A percentile compares a stretch with the other conserved stretches of the same genome.
phyloP scores from a whole-genome alignment of 2,329 filamentous ascomycete genomes.

The Clarireedia paspali region DNA sequence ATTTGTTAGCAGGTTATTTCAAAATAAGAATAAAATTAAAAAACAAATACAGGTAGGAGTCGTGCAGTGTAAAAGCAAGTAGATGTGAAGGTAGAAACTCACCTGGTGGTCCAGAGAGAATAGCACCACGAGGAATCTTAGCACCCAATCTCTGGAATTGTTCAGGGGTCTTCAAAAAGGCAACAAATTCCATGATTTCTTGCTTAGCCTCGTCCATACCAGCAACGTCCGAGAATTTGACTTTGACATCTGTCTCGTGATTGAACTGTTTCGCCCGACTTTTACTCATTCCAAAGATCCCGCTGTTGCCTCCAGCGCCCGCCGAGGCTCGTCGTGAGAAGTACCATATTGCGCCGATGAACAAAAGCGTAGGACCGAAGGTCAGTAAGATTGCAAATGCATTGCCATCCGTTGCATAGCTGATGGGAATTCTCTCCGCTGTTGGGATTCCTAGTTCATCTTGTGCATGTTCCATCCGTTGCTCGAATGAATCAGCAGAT shows the following conservation, averaged over 20 bases:
- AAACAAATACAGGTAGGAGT: too few species aligned
- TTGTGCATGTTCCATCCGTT: constrained; percentile 80
- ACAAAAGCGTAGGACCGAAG: constrained; percentile 62
- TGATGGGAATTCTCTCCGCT: constrained; percentile 86
- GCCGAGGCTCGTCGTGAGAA: constrained; percentile 67
- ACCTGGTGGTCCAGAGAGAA: constrained; percentile 82
- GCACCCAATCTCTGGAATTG: constrained; percentile 90
- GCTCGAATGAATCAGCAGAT: constrained; percentile 87
- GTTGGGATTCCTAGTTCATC: constrained; percentile 77
- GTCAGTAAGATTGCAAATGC: constrained; percentile 48
- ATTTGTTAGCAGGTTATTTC: too few species aligned
- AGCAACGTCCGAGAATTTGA: constrained; percentile 94
- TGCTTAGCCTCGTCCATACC: constrained; percentile 97
- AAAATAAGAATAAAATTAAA: too few species aligned
- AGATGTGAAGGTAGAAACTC: too few species aligned
- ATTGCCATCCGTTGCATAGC: constrained; percentile 70
- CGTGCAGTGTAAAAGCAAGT: too few species aligned
- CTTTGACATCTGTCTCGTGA: constrained; percentile 91
- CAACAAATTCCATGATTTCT: constrained; percentile 99
- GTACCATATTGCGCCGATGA: constrained; percentile 78
- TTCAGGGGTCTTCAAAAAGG: constrained; percentile 88
- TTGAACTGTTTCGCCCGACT: constrained; percentile 97
- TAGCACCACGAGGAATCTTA: constrained; percentile 95
- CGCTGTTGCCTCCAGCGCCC: constrained; percentile 58
- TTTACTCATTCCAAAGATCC: constrained; percentile 93